phyloP scores from a whole-genome alignment of 2,329 filamentous ascomycete species.

The Fonsecaea monophora region DNA sequence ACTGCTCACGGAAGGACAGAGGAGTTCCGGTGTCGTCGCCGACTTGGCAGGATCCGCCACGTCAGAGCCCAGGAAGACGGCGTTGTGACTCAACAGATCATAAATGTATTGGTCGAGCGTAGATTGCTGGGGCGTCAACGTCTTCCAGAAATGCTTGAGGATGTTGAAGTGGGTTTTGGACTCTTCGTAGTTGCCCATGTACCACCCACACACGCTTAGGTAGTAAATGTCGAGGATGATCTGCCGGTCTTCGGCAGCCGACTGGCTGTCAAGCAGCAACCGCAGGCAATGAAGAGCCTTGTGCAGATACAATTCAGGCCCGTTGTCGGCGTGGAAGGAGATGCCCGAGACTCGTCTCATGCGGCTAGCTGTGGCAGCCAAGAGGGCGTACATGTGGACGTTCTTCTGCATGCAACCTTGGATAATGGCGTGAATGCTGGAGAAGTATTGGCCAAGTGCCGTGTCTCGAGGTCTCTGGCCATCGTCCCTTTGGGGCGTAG shows the following conservation, averaged over 20 bases:
- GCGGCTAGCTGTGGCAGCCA: slow-evolving; percentile 28
- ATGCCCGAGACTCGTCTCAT: slow-evolving; percentile 25
- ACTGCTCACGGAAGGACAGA: background rate
- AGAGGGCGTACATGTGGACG: slow-evolving; percentile 27
- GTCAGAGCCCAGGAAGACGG: slow-evolving; percentile 16
- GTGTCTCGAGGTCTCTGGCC: background rate
- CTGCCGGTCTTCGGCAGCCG: slow-evolving; percentile 23
- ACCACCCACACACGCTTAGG: slow-evolving; percentile 32
- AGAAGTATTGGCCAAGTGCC: slow-evolving; percentile 15
- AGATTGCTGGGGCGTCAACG: slow-evolving; percentile 15
- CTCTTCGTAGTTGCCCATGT: slow-evolving; percentile 29
- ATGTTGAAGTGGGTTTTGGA: slow-evolving; percentile 32
- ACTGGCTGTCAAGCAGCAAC: slow-evolving; percentile 21
- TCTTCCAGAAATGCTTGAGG: slow-evolving; percentile 29
- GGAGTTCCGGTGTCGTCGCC: background rate
- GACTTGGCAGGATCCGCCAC: background rate
- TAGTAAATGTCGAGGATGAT: slow-evolving; percentile 34
- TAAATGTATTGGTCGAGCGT: slow-evolving; percentile 24
- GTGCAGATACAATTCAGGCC: slow-evolving; percentile 32
- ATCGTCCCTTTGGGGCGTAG: slow-evolving; percentile 1
- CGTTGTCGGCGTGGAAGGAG: slow-evolving; percentile 21
- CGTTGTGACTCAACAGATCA: slow-evolving; percentile 24
- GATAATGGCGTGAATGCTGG: slow-evolving; percentile 26
- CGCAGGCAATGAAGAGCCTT: slow-evolving; percentile 32
- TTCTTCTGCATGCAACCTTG: slow-evolving; percentile 27